Evolutionary conservation across 176 grass and related monocot genomes (phyloP).

Genomic region (Rhynchospora tenuis): DNA sequence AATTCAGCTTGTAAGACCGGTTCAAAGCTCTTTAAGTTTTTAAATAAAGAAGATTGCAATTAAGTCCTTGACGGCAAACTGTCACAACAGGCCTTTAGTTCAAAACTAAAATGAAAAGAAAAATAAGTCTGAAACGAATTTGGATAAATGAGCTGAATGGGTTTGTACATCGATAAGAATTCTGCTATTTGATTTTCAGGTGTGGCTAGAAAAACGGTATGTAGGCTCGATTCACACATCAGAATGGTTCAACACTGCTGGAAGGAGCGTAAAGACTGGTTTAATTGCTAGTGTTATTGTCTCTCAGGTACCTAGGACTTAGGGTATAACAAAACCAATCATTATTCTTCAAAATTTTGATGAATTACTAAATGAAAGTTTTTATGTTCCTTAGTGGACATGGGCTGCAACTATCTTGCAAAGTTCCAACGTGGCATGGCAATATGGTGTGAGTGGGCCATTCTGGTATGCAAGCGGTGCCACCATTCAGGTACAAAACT

Average conservation of each 20-base stretch:
- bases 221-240: slow-evolving; percentile 56
- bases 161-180: not conserved
- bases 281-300: slow-evolving; percentile 80
- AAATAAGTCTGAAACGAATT: not conserved
- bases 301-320: slow-evolving; percentile 41
- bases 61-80: not conserved
- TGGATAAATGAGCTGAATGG: not conserved
- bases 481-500: slow-evolving; percentile 45
- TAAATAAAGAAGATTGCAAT: not conserved
- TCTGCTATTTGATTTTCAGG: slow-evolving; percentile 25
- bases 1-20: not conserved
- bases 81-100: not conserved
- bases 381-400: slow-evolving; percentile 41
- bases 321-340: not conserved
- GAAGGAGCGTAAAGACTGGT: slow-evolving; percentile 68
- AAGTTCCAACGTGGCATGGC: slow-evolving; percentile 75
- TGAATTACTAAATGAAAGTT: not conserved
- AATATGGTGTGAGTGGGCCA: slow-evolving; percentile 71
- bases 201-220: slow-evolving; percentile 71
- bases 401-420: slow-evolving; percentile 78
- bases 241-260: slow-evolving; percentile 80
- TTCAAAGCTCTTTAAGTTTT: not conserved
- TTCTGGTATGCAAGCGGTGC: slow-evolving; percentile 79
- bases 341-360: not conserved
- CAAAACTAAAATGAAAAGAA: not conserved